Conservation (phyloP, 768 basidiomycete genomes). For the Suillus subluteus region DNA sequence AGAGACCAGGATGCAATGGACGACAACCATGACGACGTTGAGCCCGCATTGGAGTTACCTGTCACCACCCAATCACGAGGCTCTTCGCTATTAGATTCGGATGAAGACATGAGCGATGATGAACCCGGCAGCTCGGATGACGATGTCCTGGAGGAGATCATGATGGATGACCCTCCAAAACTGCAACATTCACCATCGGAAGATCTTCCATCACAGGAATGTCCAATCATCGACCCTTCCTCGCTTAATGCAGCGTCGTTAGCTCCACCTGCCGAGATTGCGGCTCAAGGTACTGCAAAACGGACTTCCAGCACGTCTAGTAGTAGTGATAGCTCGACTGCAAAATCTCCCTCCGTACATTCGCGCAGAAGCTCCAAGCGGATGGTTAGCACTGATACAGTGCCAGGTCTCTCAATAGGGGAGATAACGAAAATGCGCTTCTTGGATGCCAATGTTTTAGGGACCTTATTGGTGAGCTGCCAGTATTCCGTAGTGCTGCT, state of each 20-base stretch:
- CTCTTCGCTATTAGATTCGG: slow-evolving; percentile 63
- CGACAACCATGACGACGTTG: slow-evolving; percentile 57
- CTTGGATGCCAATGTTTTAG: slow-evolving; percentile 71
- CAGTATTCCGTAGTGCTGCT: slow-evolving; percentile 9
- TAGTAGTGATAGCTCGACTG: slow-evolving; percentile 30
- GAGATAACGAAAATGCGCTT: slow-evolving; percentile 82
- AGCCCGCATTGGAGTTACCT: slow-evolving; percentile 70
- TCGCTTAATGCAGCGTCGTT: slow-evolving; percentile 35
- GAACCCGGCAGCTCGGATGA: slow-evolving; percentile 78
- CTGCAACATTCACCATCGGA: slow-evolving; percentile 32
- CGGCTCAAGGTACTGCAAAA: slow-evolving; percentile 28
- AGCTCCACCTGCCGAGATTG: slow-evolving; percentile 35
- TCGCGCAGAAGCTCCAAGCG: slow-evolving; percentile 63
- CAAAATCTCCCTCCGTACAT: slow-evolving; percentile 42
- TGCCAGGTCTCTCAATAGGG: slow-evolving; percentile 60
- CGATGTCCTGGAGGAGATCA: slow-evolving; percentile 82
- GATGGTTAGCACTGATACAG: slow-evolving; percentile 36
- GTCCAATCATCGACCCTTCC: slow-evolving; percentile 32
- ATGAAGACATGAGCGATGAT: slow-evolving; percentile 77
- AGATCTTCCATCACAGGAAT: slow-evolving; percentile 39
- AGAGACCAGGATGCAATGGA: slow-evolving; percentile 60
- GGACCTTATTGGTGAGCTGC: slow-evolving; percentile 71
- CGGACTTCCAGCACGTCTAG: slow-evolving; percentile 33
- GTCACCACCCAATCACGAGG: slow-evolving; percentile 56
- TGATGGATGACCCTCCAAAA: slow-evolving; percentile 62